phyloP scores from a whole-genome alignment of 2,329 filamentous ascomycete genomes.

The Phyllosticta citrichinensis region DNA sequence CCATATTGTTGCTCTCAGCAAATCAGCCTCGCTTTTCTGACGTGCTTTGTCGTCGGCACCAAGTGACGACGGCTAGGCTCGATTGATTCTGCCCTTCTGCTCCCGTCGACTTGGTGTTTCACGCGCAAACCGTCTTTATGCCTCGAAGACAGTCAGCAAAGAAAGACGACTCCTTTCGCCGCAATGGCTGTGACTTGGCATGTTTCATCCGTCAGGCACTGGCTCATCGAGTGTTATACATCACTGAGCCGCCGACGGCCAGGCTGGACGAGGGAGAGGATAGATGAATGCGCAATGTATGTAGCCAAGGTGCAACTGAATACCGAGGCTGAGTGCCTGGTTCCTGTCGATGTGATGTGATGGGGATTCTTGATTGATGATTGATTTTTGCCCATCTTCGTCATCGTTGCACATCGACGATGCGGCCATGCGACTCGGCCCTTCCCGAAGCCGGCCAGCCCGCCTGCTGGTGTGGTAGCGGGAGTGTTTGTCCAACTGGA shows the following conservation, averaged over 20 bases:
- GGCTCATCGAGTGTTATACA: not conserved
- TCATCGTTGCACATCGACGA: not conserved
- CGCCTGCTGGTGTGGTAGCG: too few relatives aligned
- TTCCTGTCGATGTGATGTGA: too few relatives aligned
- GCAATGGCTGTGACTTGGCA: constrained; percentile 3
- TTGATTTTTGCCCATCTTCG: not conserved
- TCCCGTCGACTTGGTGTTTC: not conserved
- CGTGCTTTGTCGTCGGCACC: not conserved
- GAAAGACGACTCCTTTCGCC: not conserved
- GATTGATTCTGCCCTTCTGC: not conserved
- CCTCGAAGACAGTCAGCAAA: too few relatives aligned
- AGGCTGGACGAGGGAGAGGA: too few relatives aligned
- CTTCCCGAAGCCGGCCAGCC: constrained; percentile 8
- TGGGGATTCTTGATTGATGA: too few relatives aligned
- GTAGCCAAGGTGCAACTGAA: too few relatives aligned
- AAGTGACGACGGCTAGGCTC: not conserved
- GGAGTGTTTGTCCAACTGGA: too few relatives aligned
- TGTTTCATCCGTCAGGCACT: constrained; percentile 10
- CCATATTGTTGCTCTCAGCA: not conserved
- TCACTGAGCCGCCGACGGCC: too few relatives aligned
- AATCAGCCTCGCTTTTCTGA: not conserved
- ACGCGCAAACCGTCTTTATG: not conserved
- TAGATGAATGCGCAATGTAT: too few relatives aligned
- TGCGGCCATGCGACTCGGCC: not conserved
- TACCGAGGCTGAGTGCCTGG: too few relatives aligned